Evolutionary conservation across 805 yeast genomes (phyloP).

Genomic region (Candida qinlingensis): DNA sequence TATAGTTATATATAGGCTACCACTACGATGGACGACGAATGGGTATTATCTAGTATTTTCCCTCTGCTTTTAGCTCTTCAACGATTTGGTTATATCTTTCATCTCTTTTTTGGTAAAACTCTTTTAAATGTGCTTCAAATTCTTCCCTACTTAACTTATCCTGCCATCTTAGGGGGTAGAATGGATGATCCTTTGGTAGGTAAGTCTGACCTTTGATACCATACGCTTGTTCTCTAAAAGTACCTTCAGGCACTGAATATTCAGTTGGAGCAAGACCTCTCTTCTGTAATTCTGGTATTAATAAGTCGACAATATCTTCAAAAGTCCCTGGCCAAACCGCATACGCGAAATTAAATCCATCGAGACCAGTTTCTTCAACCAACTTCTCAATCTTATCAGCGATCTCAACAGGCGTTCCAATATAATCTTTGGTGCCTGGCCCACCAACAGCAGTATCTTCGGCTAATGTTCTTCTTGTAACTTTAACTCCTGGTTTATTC

Average conservation of each 20-base stretch:
- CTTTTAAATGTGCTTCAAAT: conserved; percentile 17
- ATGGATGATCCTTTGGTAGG: conserved; percentile 18
- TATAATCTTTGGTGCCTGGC: background rate
- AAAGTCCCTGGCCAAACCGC: conserved; percentile 33
- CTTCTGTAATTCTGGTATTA: conserved; percentile 33
- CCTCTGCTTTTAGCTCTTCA: background rate
- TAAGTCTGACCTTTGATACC: conserved; percentile 22
- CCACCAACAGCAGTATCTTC: background rate
- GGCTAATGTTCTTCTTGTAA: background rate
- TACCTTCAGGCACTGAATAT: conserved; percentile 28
- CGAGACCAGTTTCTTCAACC: conserved; percentile 4
- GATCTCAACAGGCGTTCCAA: conserved; percentile 31
- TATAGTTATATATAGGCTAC: too few relatives aligned
- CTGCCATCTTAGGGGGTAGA: conserved; percentile 18
- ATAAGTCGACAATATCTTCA: conserved; percentile 33
- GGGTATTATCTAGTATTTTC: background rate
- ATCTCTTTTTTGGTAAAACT: background rate
- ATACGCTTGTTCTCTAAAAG: conserved; percentile 32
- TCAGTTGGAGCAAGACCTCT: conserved; percentile 33
- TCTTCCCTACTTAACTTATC: conserved; percentile 22
- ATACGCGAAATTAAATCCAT: conserved; percentile 33
- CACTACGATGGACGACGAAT: too few relatives aligned
- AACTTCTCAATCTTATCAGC: conserved; percentile 12
- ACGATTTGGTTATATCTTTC: background rate
- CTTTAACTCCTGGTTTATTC: background rate